Percentiles rank a stretch among this genome's conserved stretches.
These are phyloP conservation scores for Monsonia emarginata DNA, from an alignment of 441 rosid genomes.

Conservation along the genomic window DNA sequence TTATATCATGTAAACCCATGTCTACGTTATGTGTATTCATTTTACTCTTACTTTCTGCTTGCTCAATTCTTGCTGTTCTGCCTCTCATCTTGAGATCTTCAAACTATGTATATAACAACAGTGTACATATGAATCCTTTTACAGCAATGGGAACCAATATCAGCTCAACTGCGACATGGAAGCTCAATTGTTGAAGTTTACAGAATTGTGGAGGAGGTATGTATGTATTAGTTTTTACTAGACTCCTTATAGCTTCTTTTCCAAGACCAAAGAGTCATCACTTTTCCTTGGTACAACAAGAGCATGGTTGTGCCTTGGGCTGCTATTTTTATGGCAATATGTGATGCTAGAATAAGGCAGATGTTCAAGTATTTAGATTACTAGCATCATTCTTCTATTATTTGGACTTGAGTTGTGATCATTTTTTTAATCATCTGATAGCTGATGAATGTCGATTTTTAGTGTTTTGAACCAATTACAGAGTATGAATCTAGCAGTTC, in stretches of 20 bases:
- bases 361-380: neutral
- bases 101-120: neutral
- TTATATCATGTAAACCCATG: neutral
- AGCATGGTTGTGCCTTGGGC: neutral
- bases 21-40: neutral
- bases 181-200: constrained; percentile 92
- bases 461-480: neutral
- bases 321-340: neutral
- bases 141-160: constrained; percentile 90
- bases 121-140: constrained; percentile 14
- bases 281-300: neutral
- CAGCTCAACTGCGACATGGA: constrained; percentile 92
- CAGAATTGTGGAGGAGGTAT: constrained; percentile 94
- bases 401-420: neutral
- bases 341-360: neutral
- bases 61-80: neutral
- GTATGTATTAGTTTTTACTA: constrained; percentile 7
- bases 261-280: neutral
- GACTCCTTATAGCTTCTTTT: neutral
- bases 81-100: constrained; percentile 1
- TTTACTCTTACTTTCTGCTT: neutral
- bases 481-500: neutral
- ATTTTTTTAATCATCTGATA: neutral
- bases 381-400: neutral
- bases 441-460: neutral